Evolutionary conservation across 768 basidiomycete species (phyloP).

Genomic region (Russula emetica): DNA sequence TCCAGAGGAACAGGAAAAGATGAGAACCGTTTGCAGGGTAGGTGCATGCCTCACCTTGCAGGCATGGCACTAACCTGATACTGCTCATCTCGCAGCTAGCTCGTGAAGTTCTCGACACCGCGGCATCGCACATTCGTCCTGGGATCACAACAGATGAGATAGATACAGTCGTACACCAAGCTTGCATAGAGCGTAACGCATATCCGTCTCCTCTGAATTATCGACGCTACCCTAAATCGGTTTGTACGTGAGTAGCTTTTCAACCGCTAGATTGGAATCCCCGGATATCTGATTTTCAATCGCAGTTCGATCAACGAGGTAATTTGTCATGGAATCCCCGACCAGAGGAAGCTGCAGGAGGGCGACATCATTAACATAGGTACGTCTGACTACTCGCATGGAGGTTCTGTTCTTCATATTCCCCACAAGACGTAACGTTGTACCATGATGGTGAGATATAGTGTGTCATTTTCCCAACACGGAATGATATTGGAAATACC

Average conservation of each 20-base stretch:
- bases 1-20: conserved; percentile 78
- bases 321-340: conserved; percentile 97
- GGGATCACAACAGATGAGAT: conserved; percentile 95
- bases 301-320: conserved; percentile 86
- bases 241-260: conserved; percentile 74
- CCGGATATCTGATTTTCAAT: not conserved
- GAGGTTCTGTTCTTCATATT: conserved; percentile 18
- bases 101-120: conserved; percentile 89
- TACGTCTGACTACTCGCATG: conserved; percentile 33
- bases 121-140: conserved; percentile 80
- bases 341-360: conserved; percentile 74
- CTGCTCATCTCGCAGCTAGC: conserved; percentile 52
- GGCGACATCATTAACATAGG: conserved; percentile 98
- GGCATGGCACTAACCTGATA: conserved; percentile 6
- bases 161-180: conserved; percentile 90
- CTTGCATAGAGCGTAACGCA: conserved; percentile 80
- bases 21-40: conserved; percentile 84
- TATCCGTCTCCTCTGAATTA: conserved; percentile 97
- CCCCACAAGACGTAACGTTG: conserved; percentile 61
- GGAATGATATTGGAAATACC: conserved; percentile 4
- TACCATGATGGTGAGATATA: conserved; percentile 65
- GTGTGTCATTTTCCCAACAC: conserved; percentile 7
- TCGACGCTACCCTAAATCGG: conserved; percentile 86
- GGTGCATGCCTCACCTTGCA: conserved; percentile 1
- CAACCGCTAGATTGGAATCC: conserved; percentile 7